Evolutionary conservation across 2,329 filamentous ascomycete species (phyloP).

Genomic region (Fusarium mangiferae): DNA sequence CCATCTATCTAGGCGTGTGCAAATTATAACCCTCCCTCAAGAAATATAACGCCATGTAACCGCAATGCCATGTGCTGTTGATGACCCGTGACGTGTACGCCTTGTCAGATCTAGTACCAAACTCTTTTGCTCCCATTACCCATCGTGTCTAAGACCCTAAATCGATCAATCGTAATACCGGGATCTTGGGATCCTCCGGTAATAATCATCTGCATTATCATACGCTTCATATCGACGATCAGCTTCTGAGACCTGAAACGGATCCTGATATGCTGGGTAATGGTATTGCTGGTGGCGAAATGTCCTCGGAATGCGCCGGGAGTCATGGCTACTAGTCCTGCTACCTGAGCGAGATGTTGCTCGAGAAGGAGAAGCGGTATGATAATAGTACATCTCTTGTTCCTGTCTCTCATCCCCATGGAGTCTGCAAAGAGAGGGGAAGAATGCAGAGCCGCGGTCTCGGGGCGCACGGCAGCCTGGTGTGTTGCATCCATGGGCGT

Average conservation of each 20-base stretch:
- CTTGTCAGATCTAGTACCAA: not conserved
- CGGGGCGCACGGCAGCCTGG: not conserved
- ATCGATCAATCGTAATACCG: not conserved
- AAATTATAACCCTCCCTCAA: not conserved
- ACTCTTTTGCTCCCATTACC: not conserved
- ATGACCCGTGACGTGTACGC: too few species aligned
- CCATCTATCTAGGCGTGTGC: not conserved
- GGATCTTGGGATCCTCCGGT: not conserved
- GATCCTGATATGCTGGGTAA: not conserved
- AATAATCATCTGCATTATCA: not conserved
- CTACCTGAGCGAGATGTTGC: not conserved
- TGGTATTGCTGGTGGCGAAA: not conserved
- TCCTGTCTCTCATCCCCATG: not conserved
- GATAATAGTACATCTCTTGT: rapidly evolving
- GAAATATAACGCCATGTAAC: not conserved
- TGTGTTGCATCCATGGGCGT: not conserved
- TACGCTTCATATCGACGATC: not conserved
- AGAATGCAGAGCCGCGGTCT: not conserved
- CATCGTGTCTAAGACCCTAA: not conserved
- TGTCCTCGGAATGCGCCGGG: not conserved
- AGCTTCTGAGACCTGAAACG: not conserved
- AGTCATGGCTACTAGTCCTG: not conserved
- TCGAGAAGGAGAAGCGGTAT: not conserved
- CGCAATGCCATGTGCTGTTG: not conserved
- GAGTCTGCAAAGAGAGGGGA: not conserved